phyloP scores from a whole-genome alignment of 202 grass and related monocot genomes.

The Saccharum hybrid region DNA sequence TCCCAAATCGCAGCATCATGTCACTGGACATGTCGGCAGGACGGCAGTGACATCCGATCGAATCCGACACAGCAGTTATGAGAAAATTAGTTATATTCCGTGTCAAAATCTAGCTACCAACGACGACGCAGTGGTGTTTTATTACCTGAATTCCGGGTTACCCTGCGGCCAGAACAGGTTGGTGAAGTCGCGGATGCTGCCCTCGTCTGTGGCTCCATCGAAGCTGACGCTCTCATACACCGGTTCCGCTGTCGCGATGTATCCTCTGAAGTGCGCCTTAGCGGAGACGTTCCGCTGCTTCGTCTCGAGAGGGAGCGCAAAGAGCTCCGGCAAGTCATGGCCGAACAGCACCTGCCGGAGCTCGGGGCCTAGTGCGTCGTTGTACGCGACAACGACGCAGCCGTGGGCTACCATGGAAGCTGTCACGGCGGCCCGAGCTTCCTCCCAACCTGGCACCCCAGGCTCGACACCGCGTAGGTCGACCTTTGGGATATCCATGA shows the following conservation, averaged over 20 bases:
- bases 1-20: conserved; percentile 21
- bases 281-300: conserved; percentile 43
- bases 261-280: conserved; percentile 25
- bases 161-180: conserved; percentile 48
- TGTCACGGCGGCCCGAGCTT: conserved; percentile 38
- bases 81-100: no score
- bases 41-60: no score
- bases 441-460: conserved; percentile 32
- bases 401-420: conserved; percentile 51
- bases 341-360: conserved; percentile 44
- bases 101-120: no score
- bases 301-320: conserved; percentile 51
- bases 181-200: conserved; percentile 23
- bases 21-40: conserved; percentile 24
- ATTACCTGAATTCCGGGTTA: conserved; percentile 57
- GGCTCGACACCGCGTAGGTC: conserved; percentile 36
- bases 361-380: conserved; percentile 22
- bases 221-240: conserved; percentile 53
- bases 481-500: conserved; percentile 8
- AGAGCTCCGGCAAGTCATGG: conserved; percentile 44
- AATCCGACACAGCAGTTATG: no score
- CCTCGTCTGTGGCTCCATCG: conserved; percentile 7
- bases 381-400: conserved; percentile 50
- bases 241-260: conserved; percentile 41
- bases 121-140: no score